Evolutionary conservation across 306 rosid species (phyloP).

Genomic region (Vicia villosa): DNA sequence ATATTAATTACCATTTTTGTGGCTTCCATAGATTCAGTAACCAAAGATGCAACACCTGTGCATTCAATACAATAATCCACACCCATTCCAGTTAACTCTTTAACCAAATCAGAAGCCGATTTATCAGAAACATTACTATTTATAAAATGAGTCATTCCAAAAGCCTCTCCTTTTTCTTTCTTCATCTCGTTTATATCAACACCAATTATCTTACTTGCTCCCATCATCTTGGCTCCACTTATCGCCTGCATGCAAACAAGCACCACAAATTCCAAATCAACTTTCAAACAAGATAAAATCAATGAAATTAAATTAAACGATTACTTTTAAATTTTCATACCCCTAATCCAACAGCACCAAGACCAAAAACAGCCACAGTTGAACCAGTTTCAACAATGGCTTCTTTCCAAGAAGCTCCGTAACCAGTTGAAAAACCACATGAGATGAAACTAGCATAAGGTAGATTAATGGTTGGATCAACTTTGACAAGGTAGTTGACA

Average conservation of each 20-base stretch:
- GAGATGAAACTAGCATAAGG: conserved; percentile 45
- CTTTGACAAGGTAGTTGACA: conserved; percentile 29
- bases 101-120: conserved; percentile 46
- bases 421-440: conserved; percentile 46
- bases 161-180: conserved; percentile 45
- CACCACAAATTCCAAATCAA: neutral
- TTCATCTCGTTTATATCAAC: conserved; percentile 53
- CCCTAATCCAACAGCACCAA: too few species aligned
- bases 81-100: conserved; percentile 52
- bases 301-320: too few species aligned
- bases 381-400: too few species aligned
- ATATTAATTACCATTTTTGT: conserved; percentile 46
- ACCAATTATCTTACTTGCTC: conserved; percentile 55
- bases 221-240: conserved; percentile 50
- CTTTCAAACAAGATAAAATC: neutral
- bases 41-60: conserved; percentile 44
- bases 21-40: conserved; percentile 52
- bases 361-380: too few species aligned
- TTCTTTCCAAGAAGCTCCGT: conserved; percentile 43
- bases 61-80: conserved; percentile 64
- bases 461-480: conserved; percentile 37
- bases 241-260: conserved; percentile 43
- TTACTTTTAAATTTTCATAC: too few species aligned
- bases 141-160: conserved; percentile 47
- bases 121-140: conserved; percentile 39